Evolutionary conservation across 768 basidiomycete species (phyloP), one percentile per base, ranked within the genome.

Genomic region (Panus rudis): DNA sequence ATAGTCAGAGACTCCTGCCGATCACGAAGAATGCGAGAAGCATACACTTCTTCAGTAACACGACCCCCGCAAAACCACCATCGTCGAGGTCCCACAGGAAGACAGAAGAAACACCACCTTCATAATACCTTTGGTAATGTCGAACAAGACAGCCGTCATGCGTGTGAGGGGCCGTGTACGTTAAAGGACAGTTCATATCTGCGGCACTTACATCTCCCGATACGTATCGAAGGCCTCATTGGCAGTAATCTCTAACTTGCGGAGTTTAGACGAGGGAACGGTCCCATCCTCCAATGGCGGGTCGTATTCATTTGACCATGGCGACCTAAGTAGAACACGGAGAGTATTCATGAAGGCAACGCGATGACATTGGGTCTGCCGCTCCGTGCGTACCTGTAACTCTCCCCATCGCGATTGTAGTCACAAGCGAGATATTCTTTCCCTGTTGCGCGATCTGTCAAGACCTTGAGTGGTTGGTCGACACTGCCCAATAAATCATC

Each of bases 71-170:
- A 63, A 97, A 98, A 39, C 85, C 88, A 13, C 89, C 90, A 54
- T 98, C 93, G 45, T 97, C 94, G 21, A 92, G 73, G 59, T 98
- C 94, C 96, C 96, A 99, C 16, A 99, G 79, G 64, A 93, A 99
- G 13, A 96, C 94, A 19, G 88, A 92, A 21, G 92, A 96, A 2
- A 91, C 83, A 3, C 96, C 96, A n/a, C 94, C 94, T 64, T 98
- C 96, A 62, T 81, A 99, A 70, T 99, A 99, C 75, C 85, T 88
- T 51, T 6, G 13, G 13, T 27, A 16, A 13, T 30, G n/a, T n/a
- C n/a, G n/a, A n/a, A n/a, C n/a, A n/a, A 26, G 10, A 31, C 13
- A 7, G 24, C 6, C 4, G 4, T 16, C 20, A 34, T 16, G 19
- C 27, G 23, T 35, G 22, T 37, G 17, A 14, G 30, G 26, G 21